Evolutionary conservation across 2,329 filamentous ascomycete genomes (phyloP).

Genomic region (Aspergillus alliaceus): DNA sequence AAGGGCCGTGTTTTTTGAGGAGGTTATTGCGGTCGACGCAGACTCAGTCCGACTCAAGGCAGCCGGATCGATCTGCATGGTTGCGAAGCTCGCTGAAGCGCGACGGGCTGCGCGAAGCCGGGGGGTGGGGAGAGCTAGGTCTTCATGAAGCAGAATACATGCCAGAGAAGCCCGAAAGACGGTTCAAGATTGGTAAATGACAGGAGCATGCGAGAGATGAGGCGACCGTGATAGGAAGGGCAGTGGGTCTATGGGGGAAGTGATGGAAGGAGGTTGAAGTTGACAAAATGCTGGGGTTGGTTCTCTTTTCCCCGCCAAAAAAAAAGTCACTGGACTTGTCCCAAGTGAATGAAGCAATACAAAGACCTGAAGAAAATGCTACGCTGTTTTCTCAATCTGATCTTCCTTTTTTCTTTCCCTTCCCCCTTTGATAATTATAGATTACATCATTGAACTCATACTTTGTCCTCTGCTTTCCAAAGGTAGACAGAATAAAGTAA

Average conservation of each 20-base stretch:
- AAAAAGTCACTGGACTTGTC: background rate
- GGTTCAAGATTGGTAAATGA: slow-evolving; percentile 4
- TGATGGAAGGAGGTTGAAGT: slow-evolving; percentile 29
- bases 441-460: background rate
- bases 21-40: slow-evolving; percentile 30
- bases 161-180: slow-evolving; percentile 16
- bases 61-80: slow-evolving; percentile 48
- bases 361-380: background rate
- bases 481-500: no score
- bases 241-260: slow-evolving; percentile 23
- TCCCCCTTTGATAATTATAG: background rate
- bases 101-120: slow-evolving; percentile 44
- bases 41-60: slow-evolving; percentile 46
- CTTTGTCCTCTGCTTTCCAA: background rate
- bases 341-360: background rate
- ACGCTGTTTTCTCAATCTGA: background rate
- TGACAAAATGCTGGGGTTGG: slow-evolving; percentile 19
- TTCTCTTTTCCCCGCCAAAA: slow-evolving; percentile 21
- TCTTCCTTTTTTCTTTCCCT: no score
- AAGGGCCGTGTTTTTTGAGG: slow-evolving; percentile 32
- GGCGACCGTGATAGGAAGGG: slow-evolving; percentile 26
- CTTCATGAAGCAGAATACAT: slow-evolving; percentile 38
- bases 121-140: slow-evolving; percentile 32
- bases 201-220: slow-evolving; percentile 13
- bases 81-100: slow-evolving; percentile 31